These are phyloP conservation scores for Pisolithus sp. DNA, from an alignment of 768 basidiomycete genomes.

Conservation along the genomic window DNA sequence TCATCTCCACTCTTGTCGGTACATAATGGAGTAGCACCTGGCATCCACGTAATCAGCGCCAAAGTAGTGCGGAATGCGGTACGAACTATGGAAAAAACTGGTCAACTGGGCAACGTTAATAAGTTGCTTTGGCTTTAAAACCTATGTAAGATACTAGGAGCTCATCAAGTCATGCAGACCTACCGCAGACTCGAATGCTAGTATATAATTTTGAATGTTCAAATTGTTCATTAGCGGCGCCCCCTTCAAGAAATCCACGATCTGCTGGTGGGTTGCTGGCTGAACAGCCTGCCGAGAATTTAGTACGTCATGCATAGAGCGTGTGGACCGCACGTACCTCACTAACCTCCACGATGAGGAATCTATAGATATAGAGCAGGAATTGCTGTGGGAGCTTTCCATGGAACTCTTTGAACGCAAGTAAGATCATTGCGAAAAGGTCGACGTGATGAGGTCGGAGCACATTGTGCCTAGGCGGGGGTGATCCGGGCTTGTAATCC, in stretches of 20 bases:
- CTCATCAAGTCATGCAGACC: conserved; percentile 11
- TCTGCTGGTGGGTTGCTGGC: conserved; percentile 49
- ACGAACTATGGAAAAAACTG: conserved; percentile 46
- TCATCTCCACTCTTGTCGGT: conserved; percentile 54
- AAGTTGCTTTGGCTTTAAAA: conserved; percentile 42
- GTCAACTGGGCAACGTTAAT: conserved; percentile 53
- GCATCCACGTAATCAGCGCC: conserved; percentile 1
- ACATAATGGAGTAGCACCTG: conserved; percentile 54
- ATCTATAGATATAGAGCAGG: conserved; percentile 55
- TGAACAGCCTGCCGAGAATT: conserved; percentile 55
- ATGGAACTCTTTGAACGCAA: conserved; percentile 55
- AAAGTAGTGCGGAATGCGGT: neutral
- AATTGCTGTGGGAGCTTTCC: conserved; percentile 52
- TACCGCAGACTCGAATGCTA: conserved; percentile 39
- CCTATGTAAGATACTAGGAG: conserved; percentile 12
- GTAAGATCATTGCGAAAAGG: conserved; percentile 55
- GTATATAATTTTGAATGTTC: conserved; percentile 39
- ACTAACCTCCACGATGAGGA: conserved; percentile 62
- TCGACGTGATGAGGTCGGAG: conserved; percentile 74
- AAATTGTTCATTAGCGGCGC: conserved; percentile 40
- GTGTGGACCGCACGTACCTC: conserved; percentile 40
- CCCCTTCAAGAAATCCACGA: conserved; percentile 38
- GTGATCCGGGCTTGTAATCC: conserved; percentile 35
- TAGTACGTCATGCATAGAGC: neutral
- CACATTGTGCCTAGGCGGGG: conserved; percentile 59